Evolutionary conservation across 208 protist genomes (phyloP), one percentile per base, ranked within the genome.

Genomic region (Wallacemonas rigidus): DNA sequence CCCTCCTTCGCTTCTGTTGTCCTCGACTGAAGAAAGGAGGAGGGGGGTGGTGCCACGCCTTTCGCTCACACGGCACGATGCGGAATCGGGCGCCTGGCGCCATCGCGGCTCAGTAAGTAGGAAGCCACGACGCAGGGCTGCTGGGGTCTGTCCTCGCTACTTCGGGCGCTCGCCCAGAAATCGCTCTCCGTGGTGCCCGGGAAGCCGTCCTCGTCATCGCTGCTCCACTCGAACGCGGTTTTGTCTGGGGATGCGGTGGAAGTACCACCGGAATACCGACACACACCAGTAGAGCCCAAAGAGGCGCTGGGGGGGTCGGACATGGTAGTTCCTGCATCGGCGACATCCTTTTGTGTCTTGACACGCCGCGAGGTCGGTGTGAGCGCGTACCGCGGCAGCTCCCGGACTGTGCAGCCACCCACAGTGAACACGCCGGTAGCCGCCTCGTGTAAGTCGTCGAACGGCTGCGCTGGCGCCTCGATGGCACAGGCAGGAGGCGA

Each of bases 351-450:
- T 45, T 47, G n/a, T 48, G 9, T 26, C 26, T 26, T 15, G 67
- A 55, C 8, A 50, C 3, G n/a, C 11, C 47, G 7, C 26, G 41
- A 38, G 14, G 64, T 47, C 15, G 50, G 64, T 4, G 17, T n/a
- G 36, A 69, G 8, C 17, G 51, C 14, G 61, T 72, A 79, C 38
- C 53, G 63, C 7, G 69, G 74, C 11, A 76, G 69, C 41, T 74
- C 67, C 1, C 60, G 67, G 14, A 74, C 56, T 36, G 40, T 26
- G 12, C 69, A 69, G 15, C 74, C 68, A 7, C 73, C 73, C 39
- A 75, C 70, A 55, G 65, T 62, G 64, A 83, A 80, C 4, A 75
- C 64, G 43, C 64, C 58, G 11, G 74, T 64, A 39, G 44, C 51
- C 15, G 14, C 54, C 54, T 71, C 65, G 40, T 26, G 12, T 39